These are phyloP conservation scores for Fagopyrum esculentum DNA, from an alignment of 148 eudicot genomes.

Conservation along the genomic window DNA sequence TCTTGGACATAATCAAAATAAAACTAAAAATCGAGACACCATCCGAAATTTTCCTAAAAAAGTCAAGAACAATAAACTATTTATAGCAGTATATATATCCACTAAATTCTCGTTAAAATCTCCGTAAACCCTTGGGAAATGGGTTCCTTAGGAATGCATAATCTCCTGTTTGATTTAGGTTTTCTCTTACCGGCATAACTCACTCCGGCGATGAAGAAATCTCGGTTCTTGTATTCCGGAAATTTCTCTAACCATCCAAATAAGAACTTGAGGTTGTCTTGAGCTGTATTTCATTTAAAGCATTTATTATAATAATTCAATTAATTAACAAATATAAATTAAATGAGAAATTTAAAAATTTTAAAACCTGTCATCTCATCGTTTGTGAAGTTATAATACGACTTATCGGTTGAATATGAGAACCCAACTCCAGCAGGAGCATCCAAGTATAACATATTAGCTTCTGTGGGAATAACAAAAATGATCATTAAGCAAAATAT, in stretches of 20 bases:
- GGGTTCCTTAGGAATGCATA: too few relatives aligned
- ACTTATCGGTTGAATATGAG: conserved; percentile 50
- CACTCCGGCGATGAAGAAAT: conserved; percentile 64
- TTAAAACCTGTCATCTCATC: conserved; percentile 56
- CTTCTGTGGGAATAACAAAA: conserved; percentile 31
- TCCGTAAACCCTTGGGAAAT: too few relatives aligned
- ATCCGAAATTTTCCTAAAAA: neutral
- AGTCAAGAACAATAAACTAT: neutral
- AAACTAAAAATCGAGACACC: too few relatives aligned
- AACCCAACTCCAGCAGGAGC: conserved; percentile 85
- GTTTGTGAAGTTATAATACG: conserved; percentile 40
- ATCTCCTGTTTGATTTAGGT: neutral
- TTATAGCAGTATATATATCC: neutral
- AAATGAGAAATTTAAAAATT: neutral
- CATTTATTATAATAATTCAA: neutral
- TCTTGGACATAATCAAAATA: too few relatives aligned
- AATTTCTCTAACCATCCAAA: conserved; percentile 47
- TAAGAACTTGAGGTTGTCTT: conserved; percentile 58
- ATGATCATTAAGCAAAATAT: too few relatives aligned
- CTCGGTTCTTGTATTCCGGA: conserved; percentile 62
- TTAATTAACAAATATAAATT: neutral
- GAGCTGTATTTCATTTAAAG: conserved; percentile 22
- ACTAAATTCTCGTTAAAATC: too few relatives aligned
- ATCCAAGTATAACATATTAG: conserved; percentile 75
- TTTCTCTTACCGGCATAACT: conserved; percentile 24